Evolutionary conservation across 164 flowering plant species (phyloP).

Genomic region (Kingdonia uniflora): DNA sequence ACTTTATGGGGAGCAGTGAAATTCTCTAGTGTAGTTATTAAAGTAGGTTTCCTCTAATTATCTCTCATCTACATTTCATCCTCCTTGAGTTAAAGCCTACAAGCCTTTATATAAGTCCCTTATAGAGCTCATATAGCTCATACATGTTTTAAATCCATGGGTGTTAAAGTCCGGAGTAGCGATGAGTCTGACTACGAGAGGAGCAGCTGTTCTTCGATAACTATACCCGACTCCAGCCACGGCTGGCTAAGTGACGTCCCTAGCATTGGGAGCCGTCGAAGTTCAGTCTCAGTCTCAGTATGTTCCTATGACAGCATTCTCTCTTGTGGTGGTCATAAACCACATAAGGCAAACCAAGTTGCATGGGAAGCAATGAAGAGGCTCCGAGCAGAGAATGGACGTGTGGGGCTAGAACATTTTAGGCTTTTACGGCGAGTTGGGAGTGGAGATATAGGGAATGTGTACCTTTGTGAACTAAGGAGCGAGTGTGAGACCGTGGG

Average conservation of each 20-base stretch:
- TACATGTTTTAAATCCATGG: slow-evolving; percentile 19
- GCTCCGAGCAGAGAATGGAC: slow-evolving; percentile 29
- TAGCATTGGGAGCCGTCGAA: slow-evolving; percentile 51
- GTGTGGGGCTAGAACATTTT: slow-evolving; percentile 62
- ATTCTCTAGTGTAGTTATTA: too few relatives aligned
- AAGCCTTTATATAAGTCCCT: too few relatives aligned
- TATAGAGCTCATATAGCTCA: background rate
- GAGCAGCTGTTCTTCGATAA: slow-evolving; percentile 53
- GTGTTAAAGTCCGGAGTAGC: background rate
- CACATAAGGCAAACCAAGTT: slow-evolving; percentile 74
- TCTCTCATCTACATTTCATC: too few relatives aligned
- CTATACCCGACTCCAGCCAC: slow-evolving; percentile 47
- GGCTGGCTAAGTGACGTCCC: slow-evolving; percentile 53
- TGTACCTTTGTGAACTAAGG: slow-evolving; percentile 65
- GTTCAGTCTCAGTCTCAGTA: slow-evolving; percentile 46
- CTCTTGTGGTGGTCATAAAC: slow-evolving; percentile 23
- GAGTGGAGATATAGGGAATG: slow-evolving; percentile 72
- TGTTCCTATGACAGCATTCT: slow-evolving; percentile 20
- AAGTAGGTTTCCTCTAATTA: too few relatives aligned
- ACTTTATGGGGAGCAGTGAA: too few relatives aligned
- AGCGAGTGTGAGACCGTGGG: slow-evolving; percentile 21
- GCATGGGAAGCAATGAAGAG: slow-evolving; percentile 72
- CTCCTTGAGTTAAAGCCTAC: too few relatives aligned
- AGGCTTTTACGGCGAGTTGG: slow-evolving; percentile 58
- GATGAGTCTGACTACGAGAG: slow-evolving; percentile 54